phyloP scores from a whole-genome alignment of 1,284 basidiomycete genomes.

The Xerocomus amazonicus region DNA sequence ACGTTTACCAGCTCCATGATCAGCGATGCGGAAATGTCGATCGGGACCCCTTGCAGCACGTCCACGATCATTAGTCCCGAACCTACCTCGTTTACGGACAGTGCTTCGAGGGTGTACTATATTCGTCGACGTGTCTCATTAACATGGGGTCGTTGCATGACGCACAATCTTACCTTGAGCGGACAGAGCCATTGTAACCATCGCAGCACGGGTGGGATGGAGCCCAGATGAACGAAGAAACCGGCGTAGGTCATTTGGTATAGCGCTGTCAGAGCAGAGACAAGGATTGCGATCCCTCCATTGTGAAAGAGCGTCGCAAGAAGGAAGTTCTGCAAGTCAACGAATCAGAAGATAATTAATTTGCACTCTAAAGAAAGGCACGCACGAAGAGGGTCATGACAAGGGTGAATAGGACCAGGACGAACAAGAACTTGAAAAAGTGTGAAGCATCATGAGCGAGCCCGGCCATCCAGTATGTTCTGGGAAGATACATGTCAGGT shows the following conservation, averaged over 20 bases:
- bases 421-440: constrained; percentile 83
- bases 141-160: neutral
- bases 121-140: constrained; percentile 40
- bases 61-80: constrained; percentile 82
- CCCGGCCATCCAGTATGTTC: constrained; percentile 92
- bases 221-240: constrained; percentile 78
- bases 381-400: constrained; percentile 81
- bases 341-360: neutral
- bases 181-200: constrained; percentile 83
- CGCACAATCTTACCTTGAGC: constrained; percentile 39
- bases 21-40: constrained; percentile 71
- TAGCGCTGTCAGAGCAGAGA: constrained; percentile 72
- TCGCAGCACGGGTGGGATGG: constrained; percentile 78
- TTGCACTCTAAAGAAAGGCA: constrained; percentile 18
- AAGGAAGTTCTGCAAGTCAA: constrained; percentile 73
- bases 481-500: constrained; percentile 30
- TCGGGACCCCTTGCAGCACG: constrained; percentile 73
- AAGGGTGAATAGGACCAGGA: constrained; percentile 73
- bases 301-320: constrained; percentile 78
- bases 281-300: constrained; percentile 83
- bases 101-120: constrained; percentile 77
- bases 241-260: constrained; percentile 86
- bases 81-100: constrained; percentile 85
- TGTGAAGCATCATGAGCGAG: constrained; percentile 62
- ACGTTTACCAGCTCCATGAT: constrained; percentile 77